Evolutionary conservation across 192 early-diverging fungal species (phyloP).

Genomic region (Pilobolus umbonatus): DNA sequence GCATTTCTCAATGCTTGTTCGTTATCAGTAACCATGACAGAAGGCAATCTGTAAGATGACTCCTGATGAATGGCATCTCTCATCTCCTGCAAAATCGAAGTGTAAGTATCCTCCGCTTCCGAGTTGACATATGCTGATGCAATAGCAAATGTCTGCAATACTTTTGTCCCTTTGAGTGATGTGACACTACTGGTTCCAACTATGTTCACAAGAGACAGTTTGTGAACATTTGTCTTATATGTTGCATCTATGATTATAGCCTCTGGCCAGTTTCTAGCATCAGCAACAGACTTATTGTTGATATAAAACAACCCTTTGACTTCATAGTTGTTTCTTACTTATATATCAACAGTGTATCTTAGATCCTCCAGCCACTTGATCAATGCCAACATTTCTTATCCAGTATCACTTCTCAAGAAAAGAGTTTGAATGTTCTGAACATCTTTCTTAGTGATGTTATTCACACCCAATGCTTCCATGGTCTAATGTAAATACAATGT

Average conservation of each 20-base stretch:
- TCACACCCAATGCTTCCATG: background rate
- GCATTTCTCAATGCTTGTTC: background rate
- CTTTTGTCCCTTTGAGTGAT: background rate
- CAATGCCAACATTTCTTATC: background rate
- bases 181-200: background rate
- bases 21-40: background rate
- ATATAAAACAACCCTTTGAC: background rate
- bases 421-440: background rate
- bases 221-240: background rate
- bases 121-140: background rate
- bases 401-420: background rate
- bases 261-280: background rate
- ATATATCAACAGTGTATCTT: background rate
- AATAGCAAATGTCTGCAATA: background rate
- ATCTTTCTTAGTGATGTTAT: constrained; percentile 1
- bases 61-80: background rate
- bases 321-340: constrained; percentile 1
- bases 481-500: no score
- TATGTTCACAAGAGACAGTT: background rate
- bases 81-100: background rate
- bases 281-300: background rate
- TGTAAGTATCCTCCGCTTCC: background rate
- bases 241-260: background rate
- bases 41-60: background rate
- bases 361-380: background rate